phyloP scores from a whole-genome alignment of 495 filamentous ascomycete genomes.

The Podospora conica region DNA sequence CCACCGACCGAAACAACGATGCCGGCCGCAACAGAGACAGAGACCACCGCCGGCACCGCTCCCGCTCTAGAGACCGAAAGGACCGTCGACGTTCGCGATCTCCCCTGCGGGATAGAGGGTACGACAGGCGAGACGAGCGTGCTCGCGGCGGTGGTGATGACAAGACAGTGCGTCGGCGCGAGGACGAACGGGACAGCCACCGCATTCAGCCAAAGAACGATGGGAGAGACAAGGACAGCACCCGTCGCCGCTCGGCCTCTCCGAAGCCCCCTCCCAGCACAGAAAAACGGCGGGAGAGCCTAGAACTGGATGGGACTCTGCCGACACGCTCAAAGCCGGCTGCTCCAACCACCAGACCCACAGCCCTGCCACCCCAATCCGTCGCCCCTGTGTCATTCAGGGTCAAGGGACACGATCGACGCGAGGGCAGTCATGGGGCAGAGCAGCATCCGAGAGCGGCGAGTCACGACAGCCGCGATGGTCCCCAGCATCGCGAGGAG shows the following conservation, averaged over 20 bases:
- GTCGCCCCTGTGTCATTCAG: conserved; percentile 31
- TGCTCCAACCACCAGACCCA: conserved; percentile 30
- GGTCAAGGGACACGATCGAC: conserved; percentile 33
- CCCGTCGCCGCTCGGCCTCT: conserved; percentile 4
- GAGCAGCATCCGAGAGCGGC: conserved; percentile 11
- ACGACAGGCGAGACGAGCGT: conserved; percentile 24
- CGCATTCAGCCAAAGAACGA: conserved; percentile 13
- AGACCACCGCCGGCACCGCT: conserved; percentile 31
- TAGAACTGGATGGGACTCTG: conserved; percentile 15
- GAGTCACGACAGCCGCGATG: conserved; percentile 14
- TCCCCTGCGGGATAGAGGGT: conserved; percentile 34
- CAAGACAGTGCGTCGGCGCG: conserved; percentile 16
- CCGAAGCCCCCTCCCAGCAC: conserved; percentile 20
- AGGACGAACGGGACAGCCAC: conserved; percentile 12
- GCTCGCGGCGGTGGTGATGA: conserved; percentile 8
- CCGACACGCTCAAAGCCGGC: conserved; percentile 32
- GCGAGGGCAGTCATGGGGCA: conserved; percentile 34
- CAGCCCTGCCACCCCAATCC: background rate
- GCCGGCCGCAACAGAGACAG: conserved; percentile 30
- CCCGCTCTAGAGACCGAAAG: conserved; percentile 34
- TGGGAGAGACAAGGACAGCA: conserved; percentile 18
- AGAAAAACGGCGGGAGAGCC: conserved; percentile 5
- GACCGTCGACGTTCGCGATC: conserved; percentile 28
- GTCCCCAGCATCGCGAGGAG: conserved; percentile 14
- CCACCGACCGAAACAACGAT: conserved; percentile 25